Evolutionary conservation across 2,329 filamentous ascomycete genomes (phyloP).

Genomic region (Dothideomycetes sp.): DNA sequence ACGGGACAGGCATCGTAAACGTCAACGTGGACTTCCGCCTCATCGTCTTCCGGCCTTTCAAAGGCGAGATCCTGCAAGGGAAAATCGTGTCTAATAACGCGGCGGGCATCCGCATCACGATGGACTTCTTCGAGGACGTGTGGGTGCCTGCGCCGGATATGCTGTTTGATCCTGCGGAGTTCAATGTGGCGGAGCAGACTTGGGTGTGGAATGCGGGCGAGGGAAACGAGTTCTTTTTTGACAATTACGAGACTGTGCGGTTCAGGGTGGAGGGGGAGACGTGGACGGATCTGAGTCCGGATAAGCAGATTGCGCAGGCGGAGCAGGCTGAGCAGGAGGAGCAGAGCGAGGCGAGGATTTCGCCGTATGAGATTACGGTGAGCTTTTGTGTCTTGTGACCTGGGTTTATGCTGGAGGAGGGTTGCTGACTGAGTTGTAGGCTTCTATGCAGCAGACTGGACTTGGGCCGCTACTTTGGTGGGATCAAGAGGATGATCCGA

Average conservation of each 20-base stretch:
- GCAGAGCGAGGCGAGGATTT: constrained; percentile 39
- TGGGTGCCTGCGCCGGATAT: constrained; percentile 59
- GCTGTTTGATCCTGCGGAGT: constrained; percentile 64
- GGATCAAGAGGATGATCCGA: constrained; percentile 19
- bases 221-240: constrained; percentile 64
- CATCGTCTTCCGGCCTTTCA: constrained; percentile 90
- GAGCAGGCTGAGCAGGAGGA: constrained; percentile 50
- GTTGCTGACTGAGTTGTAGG: constrained; percentile 16
- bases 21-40: constrained; percentile 94
- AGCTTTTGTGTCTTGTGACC: constrained; percentile 10
- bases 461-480: constrained; percentile 38
- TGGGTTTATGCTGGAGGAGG: background rate
- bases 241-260: constrained; percentile 78
- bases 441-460: constrained; percentile 36
- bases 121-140: constrained; percentile 92
- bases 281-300: constrained; percentile 83
- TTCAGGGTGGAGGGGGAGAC: constrained; percentile 78
- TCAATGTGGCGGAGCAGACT: constrained; percentile 50
- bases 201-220: constrained; percentile 77
- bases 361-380: constrained; percentile 57
- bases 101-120: constrained; percentile 68
- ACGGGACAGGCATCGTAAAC: constrained; percentile 84
- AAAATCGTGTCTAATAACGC: constrained; percentile 66
- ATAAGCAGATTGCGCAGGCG: constrained; percentile 54
- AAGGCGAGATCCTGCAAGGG: constrained; percentile 80